Conservation (phyloP, 306 rosid genomes). For the Dalbergia cultrata region DNA sequence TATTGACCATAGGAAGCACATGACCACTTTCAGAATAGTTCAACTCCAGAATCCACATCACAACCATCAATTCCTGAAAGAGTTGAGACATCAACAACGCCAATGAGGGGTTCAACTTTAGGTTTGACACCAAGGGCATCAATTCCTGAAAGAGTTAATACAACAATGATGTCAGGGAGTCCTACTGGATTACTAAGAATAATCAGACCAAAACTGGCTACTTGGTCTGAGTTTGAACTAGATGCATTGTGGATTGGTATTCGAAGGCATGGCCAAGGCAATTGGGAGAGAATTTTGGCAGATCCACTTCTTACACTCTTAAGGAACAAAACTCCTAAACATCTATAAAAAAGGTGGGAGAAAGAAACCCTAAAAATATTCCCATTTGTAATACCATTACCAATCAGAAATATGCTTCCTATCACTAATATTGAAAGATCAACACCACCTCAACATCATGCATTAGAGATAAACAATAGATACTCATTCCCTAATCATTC, state of each 20-base stretch:
- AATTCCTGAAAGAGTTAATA: neutral
- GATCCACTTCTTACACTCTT: neutral
- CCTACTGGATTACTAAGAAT: neutral
- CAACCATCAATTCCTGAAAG: too few species aligned
- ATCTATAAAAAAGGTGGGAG: slow-evolving; percentile 26
- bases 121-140: neutral
- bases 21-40: slow-evolving; percentile 9
- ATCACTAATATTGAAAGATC: neutral
- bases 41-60: too few species aligned
- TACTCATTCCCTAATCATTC: too few species aligned
- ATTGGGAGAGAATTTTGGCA: slow-evolving; percentile 26
- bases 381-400: neutral
- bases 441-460: too few species aligned
- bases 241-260: slow-evolving; percentile 43
- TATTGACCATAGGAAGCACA: neutral
- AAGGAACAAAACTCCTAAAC: neutral
- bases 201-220: neutral
- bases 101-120: neutral
- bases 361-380: neutral
- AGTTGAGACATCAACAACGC: too few species aligned
- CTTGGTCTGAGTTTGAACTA: slow-evolving; percentile 36
- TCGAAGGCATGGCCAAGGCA: slow-evolving; percentile 19
- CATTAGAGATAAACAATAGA: neutral
- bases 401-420: neutral
- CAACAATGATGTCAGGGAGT: neutral